Evolutionary conservation across 2,329 filamentous ascomycete genomes (phyloP).

Genomic region (Sclerotinia borealis): DNA sequence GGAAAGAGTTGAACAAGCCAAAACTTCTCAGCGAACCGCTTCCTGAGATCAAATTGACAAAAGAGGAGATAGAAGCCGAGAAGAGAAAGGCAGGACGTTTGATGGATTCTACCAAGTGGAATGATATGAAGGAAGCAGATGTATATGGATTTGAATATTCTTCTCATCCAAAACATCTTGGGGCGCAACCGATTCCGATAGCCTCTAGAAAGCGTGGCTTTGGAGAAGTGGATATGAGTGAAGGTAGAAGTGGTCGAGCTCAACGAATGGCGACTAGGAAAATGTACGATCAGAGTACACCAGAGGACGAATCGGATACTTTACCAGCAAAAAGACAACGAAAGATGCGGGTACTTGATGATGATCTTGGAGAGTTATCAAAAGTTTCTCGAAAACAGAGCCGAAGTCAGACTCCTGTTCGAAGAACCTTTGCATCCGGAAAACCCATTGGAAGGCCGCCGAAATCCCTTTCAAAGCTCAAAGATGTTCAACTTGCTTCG

Average conservation of each 20-base stretch:
- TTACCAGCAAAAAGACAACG: conserved; percentile 28
- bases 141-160: conserved; percentile 58
- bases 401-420: conserved; percentile 20
- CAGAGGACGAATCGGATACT: conserved; percentile 24
- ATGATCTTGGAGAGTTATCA: conserved; percentile 15
- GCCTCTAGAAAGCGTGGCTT: conserved; percentile 13
- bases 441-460: conserved; percentile 32
- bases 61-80: conserved; percentile 24
- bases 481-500: conserved; percentile 22
- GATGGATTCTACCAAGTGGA: conserved; percentile 26
- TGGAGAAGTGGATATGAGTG: conserved; percentile 12
- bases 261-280: conserved; percentile 22
- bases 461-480: conserved; percentile 26
- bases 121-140: conserved; percentile 48
- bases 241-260: conserved; percentile 25
- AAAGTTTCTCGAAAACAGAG: conserved; percentile 15
- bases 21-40: conserved; percentile 23
- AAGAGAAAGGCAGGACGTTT: conserved; percentile 23
- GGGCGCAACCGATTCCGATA: conserved; percentile 46
- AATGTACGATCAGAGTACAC: conserved; percentile 24
- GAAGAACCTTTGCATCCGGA: conserved; percentile 28
- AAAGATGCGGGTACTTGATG: conserved; percentile 23
- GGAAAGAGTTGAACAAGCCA: conserved; percentile 9
- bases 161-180: conserved; percentile 49
- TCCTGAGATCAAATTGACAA: conserved; percentile 19